Conservation (phyloP, 306 rosid species). For the Lotus japonicus region DNA sequence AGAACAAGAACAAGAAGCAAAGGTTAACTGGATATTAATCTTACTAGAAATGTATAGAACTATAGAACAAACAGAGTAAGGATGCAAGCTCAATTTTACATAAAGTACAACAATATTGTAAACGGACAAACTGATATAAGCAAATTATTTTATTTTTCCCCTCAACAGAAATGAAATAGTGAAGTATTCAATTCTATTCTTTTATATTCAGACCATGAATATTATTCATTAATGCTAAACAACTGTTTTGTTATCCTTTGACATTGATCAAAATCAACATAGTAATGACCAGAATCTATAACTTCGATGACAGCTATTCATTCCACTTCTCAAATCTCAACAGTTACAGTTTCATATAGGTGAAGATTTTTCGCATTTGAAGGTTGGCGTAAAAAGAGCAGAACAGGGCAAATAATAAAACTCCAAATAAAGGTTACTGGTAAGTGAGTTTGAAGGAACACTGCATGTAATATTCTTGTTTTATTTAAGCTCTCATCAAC, state of each 20-base stretch:
- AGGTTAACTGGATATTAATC: constrained; percentile 10
- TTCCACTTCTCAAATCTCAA: neutral
- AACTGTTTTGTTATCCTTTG: too few relatives aligned
- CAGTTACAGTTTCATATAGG: neutral
- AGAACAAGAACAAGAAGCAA: constrained; percentile 17
- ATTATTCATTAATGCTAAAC: too few relatives aligned
- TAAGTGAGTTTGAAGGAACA: neutral
- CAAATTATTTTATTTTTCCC: neutral
- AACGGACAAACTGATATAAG: neutral
- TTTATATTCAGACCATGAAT: too few relatives aligned
- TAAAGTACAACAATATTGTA: neutral
- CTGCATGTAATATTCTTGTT: neutral
- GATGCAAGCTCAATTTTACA: neutral
- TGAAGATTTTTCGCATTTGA: neutral
- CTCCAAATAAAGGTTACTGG: neutral
- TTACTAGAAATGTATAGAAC: neutral
- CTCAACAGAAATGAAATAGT: neutral
- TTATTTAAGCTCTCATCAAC: neutral
- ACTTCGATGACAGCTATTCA: too few relatives aligned
- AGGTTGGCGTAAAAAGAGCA: neutral
- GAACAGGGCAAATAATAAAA: neutral
- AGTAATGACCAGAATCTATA: too few relatives aligned
- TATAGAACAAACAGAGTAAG: neutral
- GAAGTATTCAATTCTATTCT: neutral
- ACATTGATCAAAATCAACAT: too few relatives aligned